phyloP scores from a whole-genome alignment of 768 basidiomycete species.

The Mycena albidolilacea region DNA sequence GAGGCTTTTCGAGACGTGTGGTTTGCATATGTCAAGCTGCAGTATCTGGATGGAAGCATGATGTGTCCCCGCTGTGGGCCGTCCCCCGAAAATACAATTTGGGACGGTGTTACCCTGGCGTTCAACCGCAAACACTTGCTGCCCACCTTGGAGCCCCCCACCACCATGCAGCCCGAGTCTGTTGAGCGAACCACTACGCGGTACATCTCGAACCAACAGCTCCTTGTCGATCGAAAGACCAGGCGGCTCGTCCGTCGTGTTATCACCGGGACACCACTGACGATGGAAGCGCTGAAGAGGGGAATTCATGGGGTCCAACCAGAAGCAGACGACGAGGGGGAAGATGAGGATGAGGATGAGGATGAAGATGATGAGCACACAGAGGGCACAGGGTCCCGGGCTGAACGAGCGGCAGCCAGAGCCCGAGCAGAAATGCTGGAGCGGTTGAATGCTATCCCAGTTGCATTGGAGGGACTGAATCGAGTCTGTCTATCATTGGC shows the following conservation, averaged over 20 bases:
- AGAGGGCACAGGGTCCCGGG: background rate
- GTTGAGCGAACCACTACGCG: background rate
- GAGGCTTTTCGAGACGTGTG: conserved; percentile 33
- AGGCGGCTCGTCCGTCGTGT: background rate
- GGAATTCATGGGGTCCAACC: background rate
- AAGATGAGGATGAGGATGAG: background rate
- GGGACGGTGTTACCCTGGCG: conserved; percentile 39
- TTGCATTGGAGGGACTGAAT: background rate
- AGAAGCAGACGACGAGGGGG: conserved; percentile 12
- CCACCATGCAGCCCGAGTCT: conserved; percentile 2
- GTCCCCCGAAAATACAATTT: conserved; percentile 35
- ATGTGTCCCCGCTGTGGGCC: conserved; percentile 32
- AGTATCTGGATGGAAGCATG: conserved; percentile 32
- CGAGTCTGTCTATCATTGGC: background rate
- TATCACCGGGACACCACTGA: conserved; percentile 11
- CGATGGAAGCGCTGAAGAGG: background rate
- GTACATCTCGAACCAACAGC: conserved; percentile 8
- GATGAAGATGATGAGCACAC: conserved; percentile 15
- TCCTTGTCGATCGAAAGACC: background rate
- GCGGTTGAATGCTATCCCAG: conserved; percentile 7
- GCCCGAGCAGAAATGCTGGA: background rate
- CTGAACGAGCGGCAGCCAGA: background rate
- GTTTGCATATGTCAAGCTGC: conserved; percentile 36
- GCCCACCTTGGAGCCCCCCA: conserved; percentile 33
- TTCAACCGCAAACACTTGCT: conserved; percentile 39